Evolutionary conservation across 148 eudicot genomes (phyloP).

Genomic region (Silene conica): DNA sequence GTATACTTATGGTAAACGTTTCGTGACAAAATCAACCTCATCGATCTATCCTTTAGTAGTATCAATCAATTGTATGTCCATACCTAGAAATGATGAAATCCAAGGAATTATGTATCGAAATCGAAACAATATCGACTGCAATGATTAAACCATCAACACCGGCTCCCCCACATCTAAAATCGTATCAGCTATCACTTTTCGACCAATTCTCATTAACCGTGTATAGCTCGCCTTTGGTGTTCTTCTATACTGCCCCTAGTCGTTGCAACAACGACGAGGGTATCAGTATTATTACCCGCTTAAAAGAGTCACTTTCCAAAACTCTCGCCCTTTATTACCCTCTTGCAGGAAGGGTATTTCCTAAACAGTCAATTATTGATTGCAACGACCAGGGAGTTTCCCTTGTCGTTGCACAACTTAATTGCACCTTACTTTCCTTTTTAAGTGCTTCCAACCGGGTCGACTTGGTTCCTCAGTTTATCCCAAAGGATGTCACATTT

Average conservation of each 20-base stretch:
- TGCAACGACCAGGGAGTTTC: neutral
- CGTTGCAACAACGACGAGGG: neutral
- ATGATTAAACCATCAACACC: neutral
- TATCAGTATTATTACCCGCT: neutral
- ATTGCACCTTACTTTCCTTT: neutral
- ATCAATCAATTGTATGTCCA: too few relatives aligned
- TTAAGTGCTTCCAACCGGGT: neutral
- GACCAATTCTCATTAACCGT: neutral
- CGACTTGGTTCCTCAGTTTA: neutral
- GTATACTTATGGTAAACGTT: too few relatives aligned
- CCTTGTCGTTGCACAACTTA: neutral
- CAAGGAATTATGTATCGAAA: neutral
- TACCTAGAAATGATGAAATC: neutral
- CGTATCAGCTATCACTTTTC: neutral
- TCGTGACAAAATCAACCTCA: too few relatives aligned
- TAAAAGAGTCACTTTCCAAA: neutral
- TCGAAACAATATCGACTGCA: neutral
- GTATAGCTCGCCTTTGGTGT: neutral
- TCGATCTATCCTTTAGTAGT: too few relatives aligned
- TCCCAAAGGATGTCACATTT: neutral
- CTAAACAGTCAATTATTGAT: neutral
- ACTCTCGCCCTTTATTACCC: neutral
- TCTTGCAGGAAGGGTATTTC: neutral
- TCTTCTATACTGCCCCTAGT: neutral
- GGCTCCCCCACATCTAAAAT: neutral